A percentile compares a stretch with the other conserved stretches of the same genome.
Evolutionary conservation across 768 basidiomycete genomes (phyloP).

Genomic region (Mycena filopes): DNA sequence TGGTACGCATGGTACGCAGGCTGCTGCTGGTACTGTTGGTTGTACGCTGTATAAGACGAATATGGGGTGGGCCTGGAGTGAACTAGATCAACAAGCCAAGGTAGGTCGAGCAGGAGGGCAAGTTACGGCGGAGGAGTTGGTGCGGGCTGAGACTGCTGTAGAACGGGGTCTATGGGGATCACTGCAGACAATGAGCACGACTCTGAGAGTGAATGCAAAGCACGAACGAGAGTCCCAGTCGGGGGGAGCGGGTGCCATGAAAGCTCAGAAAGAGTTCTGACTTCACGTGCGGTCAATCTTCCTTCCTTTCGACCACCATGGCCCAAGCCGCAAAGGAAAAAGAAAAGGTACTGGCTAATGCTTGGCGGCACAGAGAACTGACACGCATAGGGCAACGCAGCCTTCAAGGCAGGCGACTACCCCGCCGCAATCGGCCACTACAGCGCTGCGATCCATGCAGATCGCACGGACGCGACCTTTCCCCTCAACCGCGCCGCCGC

Average conservation of each 20-base stretch:
- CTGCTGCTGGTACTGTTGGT: conserved; percentile 19
- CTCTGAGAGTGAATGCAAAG: neutral
- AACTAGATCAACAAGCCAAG: conserved; percentile 16
- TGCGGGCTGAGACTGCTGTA: conserved; percentile 19
- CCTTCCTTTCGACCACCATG: conserved; percentile 3
- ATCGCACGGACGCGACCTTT: conserved; percentile 77
- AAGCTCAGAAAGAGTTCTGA: neutral
- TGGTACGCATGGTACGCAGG: conserved; percentile 10
- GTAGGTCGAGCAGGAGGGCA: conserved; percentile 13
- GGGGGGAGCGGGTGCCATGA: conserved; percentile 20
- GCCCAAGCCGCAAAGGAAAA: conserved; percentile 52
- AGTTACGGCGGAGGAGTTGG: conserved; percentile 19
- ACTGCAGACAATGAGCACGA: conserved; percentile 9
- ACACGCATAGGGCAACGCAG: conserved; percentile 78
- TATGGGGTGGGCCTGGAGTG: conserved; percentile 15
- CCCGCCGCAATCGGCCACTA: conserved; percentile 87
- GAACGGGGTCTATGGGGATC: conserved; percentile 32
- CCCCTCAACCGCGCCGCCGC: conserved; percentile 91
- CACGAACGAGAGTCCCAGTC: conserved; percentile 27
- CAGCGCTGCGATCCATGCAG: conserved; percentile 79
- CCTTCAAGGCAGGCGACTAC: conserved; percentile 87
- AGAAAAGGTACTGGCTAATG: conserved; percentile 34
- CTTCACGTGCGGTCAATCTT: neutral
- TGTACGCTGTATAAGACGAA: conserved; percentile 10
- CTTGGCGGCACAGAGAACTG: neutral